Base-by-base conservation (phyloP, 2,329 filamentous ascomycete genomes). In the Clarireedia monteithiana region DNA sequence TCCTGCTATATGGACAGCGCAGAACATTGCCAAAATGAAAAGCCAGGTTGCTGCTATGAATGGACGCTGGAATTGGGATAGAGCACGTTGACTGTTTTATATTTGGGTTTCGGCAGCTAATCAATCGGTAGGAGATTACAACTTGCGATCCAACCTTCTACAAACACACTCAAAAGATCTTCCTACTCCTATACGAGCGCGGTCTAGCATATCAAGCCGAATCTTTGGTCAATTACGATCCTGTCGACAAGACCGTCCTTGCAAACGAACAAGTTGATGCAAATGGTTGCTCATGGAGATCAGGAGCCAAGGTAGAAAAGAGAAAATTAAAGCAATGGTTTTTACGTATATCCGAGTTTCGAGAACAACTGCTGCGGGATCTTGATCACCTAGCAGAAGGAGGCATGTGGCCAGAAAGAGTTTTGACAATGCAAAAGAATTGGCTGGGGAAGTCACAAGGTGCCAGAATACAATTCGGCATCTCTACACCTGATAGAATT, bases 231-330 rank as follows among this genome's bases (percentile, higher is more conserved):
- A 96, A 96, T 71, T 96, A 89, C 73, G 91, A 95, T 63, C 91
- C 91, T 1, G 80, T 95, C 27, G 91, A 96, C 68, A 85, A 88
- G 68, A 96, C 91, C 0, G 91, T 96, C 15, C 76, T 96, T 58
- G 91, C 91, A 10, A 96, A 96, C 68, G 91, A 96, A 71, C 91
- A 96, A 72, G 89, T 95, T n/a, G 89, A 95, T 68, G 79, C 86
- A 50, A 86, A 89, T 66, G 91, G 91, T 34, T 82, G 77, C 64
- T 95, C 90, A 2, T 96, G 91, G 91, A 82, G 90, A 56, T 94
- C 89, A 1, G 90, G 90, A 9, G 90, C 88, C 50, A 85, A 87
- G 68, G 89, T 95, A 17, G 86, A 94, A 71, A 88, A 91, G 72
- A 76, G 82, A 58, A 81, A 82, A 63, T 75, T 95, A 48, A 89